Conservation (phyloP, 2,329 filamentous ascomycete genomes). For the Aureobasidium pullulans region DNA sequence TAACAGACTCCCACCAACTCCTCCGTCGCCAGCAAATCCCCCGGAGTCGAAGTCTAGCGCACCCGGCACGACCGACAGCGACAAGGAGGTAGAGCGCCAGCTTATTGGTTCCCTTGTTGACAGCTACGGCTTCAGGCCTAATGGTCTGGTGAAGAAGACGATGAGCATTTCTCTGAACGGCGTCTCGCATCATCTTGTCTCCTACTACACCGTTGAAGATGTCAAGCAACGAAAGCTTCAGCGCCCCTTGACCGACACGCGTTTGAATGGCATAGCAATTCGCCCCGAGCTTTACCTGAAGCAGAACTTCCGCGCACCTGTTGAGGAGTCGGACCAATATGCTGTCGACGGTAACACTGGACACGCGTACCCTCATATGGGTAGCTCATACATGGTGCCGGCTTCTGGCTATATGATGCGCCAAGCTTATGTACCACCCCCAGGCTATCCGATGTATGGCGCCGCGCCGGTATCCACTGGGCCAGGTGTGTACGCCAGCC, state of each 20-base stretch:
- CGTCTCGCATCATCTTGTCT: constrained; percentile 76
- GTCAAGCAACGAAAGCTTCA: constrained; percentile 56
- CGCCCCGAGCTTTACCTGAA: constrained; percentile 31
- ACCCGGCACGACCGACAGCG: constrained; percentile 18
- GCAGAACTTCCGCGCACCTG: constrained; percentile 33
- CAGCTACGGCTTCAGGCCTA: constrained; percentile 77
- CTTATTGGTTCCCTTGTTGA: constrained; percentile 81
- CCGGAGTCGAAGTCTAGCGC: constrained; percentile 25
- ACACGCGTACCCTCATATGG: constrained; percentile 28
- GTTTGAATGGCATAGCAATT: constrained; percentile 27
- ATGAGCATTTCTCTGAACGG: constrained; percentile 71
- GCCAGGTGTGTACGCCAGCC: constrained; percentile 22
- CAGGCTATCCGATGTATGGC: constrained; percentile 27
- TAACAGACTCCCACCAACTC: constrained; percentile 26
- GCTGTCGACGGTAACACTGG: constrained; percentile 25
- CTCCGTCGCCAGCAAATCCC: constrained; percentile 25
- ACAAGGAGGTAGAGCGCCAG: constrained; percentile 47
- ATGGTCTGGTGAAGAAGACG: constrained; percentile 85
- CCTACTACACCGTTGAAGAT: constrained; percentile 79
- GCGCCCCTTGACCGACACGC: constrained; percentile 51
- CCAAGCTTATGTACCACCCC: constrained; percentile 21
- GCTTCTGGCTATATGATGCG: constrained; percentile 23
- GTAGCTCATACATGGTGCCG: constrained; percentile 24
- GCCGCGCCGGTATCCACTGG: constrained; percentile 18
- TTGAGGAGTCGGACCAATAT: constrained; percentile 31